Evolutionary conservation across 805 yeast species (phyloP), one percentile per base, ranked within the genome.

Genomic region (Barnettozyma wickerhamii): DNA sequence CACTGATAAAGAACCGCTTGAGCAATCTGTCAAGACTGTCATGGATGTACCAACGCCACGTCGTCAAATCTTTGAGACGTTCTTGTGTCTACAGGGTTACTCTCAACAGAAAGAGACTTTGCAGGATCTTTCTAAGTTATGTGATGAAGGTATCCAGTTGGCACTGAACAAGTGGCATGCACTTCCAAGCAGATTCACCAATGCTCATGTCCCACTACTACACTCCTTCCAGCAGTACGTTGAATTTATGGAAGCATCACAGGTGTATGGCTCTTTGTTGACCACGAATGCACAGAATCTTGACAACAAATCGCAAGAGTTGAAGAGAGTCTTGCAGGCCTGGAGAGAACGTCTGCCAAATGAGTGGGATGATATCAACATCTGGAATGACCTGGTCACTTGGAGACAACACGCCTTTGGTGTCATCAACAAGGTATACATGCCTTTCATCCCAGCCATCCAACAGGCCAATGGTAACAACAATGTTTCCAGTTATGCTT

Each of bases 41-140:
- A 89, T 93, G 96, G 99, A 93, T 63, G 96, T 90, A 19, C 98
- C 99, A 4, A 95, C 99, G 0, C 98, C 99, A 2, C 75, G 99
- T 50, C 75, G 99, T 47, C 97, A 93, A 63, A 83, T 88, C 42
- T 91, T 91, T 59, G 97, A 93, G 60, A 89, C 99, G 0, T 93
- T 93, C 71, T 68, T 93, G 49, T 83, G 93, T 38, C 70, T 95
- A 30, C 99, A 95, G 64, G 95, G 95, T 2, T 89, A 82, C 62
- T 95, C 95, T 4, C 96, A 88, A 58, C 90, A 88, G 53, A 80
- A 86, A 43, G 95, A 87, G 54, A 79, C 90, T 1, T 72, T 90
- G 24, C 90, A 83, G 48, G 95, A 88, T 45, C 80, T 93, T 19
- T 79, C 95, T 6, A 78, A 84, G 52, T 68, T 83, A 41, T 90